Conservation (phyloP, 2,329 filamentous ascomycete species). For the Fusarium sambucinum region DNA sequence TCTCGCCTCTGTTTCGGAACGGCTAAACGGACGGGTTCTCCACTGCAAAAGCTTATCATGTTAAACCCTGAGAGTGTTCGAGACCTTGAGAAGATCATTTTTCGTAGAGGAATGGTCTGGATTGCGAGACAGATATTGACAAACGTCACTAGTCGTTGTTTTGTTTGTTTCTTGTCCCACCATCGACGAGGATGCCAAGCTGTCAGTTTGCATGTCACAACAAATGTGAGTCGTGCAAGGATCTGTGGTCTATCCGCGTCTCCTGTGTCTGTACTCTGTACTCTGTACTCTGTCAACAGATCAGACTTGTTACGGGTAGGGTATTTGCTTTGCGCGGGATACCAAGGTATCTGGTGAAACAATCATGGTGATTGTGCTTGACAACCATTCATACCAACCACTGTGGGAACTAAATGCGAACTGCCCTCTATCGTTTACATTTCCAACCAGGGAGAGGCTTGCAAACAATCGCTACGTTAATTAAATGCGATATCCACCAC, state of each 20-base stretch:
- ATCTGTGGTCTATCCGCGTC: conserved; percentile 3
- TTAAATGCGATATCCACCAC: conserved; percentile 28
- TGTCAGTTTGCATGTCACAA: conserved; percentile 1
- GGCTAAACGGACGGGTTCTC: conserved; percentile 22
- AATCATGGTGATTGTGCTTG: background rate
- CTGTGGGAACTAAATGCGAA: background rate
- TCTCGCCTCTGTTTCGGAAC: conserved; percentile 35
- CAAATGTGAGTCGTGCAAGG: background rate
- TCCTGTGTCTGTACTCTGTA: background rate
- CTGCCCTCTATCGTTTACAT: background rate
- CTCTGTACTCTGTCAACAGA: background rate
- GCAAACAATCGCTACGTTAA: conserved; percentile 19
- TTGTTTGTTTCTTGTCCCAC: background rate
- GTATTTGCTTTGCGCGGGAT: background rate
- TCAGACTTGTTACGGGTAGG: background rate
- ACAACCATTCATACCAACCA: background rate
- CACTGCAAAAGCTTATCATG: conserved; percentile 43
- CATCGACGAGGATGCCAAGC: conserved; percentile 14
- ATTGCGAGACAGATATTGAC: background rate
- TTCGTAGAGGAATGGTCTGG: background rate
- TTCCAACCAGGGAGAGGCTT: background rate
- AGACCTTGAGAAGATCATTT: conserved; percentile 9
- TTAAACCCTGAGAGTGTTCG: conserved; percentile 3
- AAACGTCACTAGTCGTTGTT: background rate
- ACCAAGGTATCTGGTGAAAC: background rate